phyloP scores from a whole-genome alignment of 2,329 filamentous ascomycete species.

The Pseudogymnoascus sp. region DNA sequence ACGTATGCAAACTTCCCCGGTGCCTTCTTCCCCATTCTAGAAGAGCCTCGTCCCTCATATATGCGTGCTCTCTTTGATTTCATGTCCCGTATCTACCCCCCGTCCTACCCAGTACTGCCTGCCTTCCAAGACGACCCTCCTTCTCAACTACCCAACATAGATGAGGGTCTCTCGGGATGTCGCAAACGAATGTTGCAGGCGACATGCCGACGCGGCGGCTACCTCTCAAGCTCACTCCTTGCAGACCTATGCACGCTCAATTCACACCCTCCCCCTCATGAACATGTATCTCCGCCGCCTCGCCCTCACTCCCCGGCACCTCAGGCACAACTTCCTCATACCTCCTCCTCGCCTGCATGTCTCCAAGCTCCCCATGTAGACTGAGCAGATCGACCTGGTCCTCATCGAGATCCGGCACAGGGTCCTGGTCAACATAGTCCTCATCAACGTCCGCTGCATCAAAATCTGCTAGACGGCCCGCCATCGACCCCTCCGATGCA shows the following conservation, averaged over 20 bases:
- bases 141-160: constrained; percentile 9
- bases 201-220: background rate
- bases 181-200: background rate
- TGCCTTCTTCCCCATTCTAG: background rate
- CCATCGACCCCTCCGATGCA: constrained; percentile 17
- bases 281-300: constrained; percentile 28
- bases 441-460: constrained; percentile 17
- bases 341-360: background rate
- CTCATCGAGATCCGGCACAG: constrained; percentile 24
- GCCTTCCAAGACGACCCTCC: background rate
- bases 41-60: background rate
- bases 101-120: background rate
- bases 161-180: background rate
- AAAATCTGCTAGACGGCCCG: constrained; percentile 23
- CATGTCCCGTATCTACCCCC: background rate
- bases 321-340: background rate
- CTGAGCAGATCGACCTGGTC: constrained; percentile 16
- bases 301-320: constrained; percentile 16
- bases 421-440: constrained; percentile 20
- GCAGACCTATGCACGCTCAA: constrained; percentile 11
- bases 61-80: constrained; percentile 4
- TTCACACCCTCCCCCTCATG: constrained; percentile 25
- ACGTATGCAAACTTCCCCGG: background rate
- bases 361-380: constrained; percentile 16
- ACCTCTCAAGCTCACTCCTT: background rate